A percentile compares a stretch with the other conserved stretches of the same genome.
Conservation (phyloP, 176 grass and related monocot species). For the Eremochloa ophiuroides region DNA sequence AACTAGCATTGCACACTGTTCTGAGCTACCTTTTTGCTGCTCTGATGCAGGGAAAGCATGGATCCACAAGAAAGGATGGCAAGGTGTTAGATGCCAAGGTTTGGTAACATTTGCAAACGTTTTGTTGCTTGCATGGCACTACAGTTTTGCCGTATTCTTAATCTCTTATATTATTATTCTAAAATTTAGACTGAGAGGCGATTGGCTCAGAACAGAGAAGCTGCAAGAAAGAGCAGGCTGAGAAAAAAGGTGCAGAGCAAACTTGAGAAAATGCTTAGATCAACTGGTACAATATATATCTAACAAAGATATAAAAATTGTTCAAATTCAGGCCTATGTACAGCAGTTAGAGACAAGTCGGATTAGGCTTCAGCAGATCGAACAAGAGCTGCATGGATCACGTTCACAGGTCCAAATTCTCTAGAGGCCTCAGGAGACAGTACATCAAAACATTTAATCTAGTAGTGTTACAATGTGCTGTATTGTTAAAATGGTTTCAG, state of each 20-base stretch:
- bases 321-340: conserved; percentile 65
- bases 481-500: conserved; percentile 44
- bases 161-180: background rate
- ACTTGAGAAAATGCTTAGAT: background rate
- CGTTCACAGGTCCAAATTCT: conserved; percentile 67
- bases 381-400: conserved; percentile 75
- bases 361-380: conserved; percentile 87
- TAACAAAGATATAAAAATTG: background rate
- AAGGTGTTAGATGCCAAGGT: conserved; percentile 74
- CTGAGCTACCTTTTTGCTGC: conserved; percentile 18
- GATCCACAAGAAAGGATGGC: conserved; percentile 61
- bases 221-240: conserved; percentile 93
- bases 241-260: conserved; percentile 81
- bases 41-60: conserved; percentile 63
- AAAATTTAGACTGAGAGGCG: conserved; percentile 64
- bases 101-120: conserved; percentile 16
- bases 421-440: background rate
- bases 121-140: conserved; percentile 23
- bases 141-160: conserved; percentile 23
- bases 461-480: background rate
- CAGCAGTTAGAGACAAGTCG: conserved; percentile 84
- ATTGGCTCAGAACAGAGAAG: conserved; percentile 95
- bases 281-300: background rate
- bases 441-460: conserved; percentile 9
- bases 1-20: conserved; percentile 20